A percentile compares a stretch with the other conserved stretches of the same genome.
Conservation (phyloP, 2,329 filamentous ascomycete genomes). For the Hypomyces perniciosus region DNA sequence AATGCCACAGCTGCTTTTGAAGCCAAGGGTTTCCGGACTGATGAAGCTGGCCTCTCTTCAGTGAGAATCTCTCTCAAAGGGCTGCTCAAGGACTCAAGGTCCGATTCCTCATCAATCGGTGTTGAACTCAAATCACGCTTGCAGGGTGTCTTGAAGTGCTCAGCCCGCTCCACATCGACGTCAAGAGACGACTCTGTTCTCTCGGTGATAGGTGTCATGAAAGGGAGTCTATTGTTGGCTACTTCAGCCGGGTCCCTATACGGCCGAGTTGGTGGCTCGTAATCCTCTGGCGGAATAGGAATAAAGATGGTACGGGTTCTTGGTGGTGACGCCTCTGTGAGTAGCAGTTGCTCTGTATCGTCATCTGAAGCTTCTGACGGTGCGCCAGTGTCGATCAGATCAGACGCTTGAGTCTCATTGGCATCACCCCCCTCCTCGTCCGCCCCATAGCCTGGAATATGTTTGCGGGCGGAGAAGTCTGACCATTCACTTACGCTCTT, state of each 20-base stretch:
- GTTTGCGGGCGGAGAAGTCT: slow-evolving; percentile 71
- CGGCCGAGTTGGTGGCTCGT: slow-evolving; percentile 69
- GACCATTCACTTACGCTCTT: slow-evolving; percentile 79
- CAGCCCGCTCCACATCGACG: slow-evolving; percentile 53
- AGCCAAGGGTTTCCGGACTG: slow-evolving; percentile 45
- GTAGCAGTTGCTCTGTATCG: slow-evolving; percentile 13
- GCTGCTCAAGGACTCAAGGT: slow-evolving; percentile 54
- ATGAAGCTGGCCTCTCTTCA: slow-evolving; percentile 40
- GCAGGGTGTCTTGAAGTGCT: slow-evolving; percentile 72
- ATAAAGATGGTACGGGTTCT: slow-evolving; percentile 63
- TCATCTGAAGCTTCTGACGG: not conserved
- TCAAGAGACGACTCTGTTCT: slow-evolving; percentile 85
- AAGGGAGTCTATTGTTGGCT: slow-evolving; percentile 87
- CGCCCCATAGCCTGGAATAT: slow-evolving; percentile 44
- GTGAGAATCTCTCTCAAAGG: slow-evolving; percentile 63
- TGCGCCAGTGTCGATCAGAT: slow-evolving; percentile 25
- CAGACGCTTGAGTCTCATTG: slow-evolving; percentile 33
- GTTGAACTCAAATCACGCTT: slow-evolving; percentile 37
- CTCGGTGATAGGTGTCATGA: slow-evolving; percentile 98
- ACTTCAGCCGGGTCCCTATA: slow-evolving; percentile 74
- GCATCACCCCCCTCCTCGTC: slow-evolving; percentile 24
- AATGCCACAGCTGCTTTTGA: slow-evolving; percentile 33
- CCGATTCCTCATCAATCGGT: slow-evolving; percentile 27
- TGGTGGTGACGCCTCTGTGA: slow-evolving; percentile 26
- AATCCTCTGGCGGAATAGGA: slow-evolving; percentile 79